Evolutionary conservation across 169 alveolate genomes (phyloP).

Genomic region (Blepharisma undulans): DNA sequence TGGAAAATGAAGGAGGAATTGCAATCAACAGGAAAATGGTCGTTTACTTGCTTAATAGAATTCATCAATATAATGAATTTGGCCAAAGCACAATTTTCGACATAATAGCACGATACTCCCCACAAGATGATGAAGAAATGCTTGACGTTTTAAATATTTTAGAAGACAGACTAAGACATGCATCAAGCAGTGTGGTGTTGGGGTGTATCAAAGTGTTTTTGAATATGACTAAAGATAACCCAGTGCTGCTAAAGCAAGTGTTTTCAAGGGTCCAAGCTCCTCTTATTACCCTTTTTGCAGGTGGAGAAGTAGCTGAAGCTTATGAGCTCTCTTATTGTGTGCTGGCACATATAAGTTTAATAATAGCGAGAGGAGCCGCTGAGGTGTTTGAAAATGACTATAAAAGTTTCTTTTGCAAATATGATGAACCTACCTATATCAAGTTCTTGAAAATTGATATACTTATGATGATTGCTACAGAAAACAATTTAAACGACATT

Average conservation of each 20-base stretch:
- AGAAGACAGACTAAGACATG: slow-evolving; percentile 94
- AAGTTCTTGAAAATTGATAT: slow-evolving; percentile 82
- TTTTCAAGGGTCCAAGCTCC: slow-evolving; percentile 82
- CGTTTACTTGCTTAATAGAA: slow-evolving; percentile 75
- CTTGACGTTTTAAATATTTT: slow-evolving; percentile 95
- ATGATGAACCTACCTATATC: slow-evolving; percentile 84
- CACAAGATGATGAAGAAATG: slow-evolving; percentile 93
- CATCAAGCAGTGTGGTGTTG: slow-evolving; percentile 93
- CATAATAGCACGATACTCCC: slow-evolving; percentile 89
- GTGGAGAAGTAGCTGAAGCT: slow-evolving; percentile 77
- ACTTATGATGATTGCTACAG: slow-evolving; percentile 76
- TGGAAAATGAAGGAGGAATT: slow-evolving; percentile 93
- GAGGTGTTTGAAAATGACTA: slow-evolving; percentile 70
- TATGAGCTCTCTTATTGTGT: slow-evolving; percentile 79
- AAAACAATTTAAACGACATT: slow-evolving; percentile 85
- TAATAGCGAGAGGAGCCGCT: slow-evolving; percentile 76
- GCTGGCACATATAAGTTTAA: slow-evolving; percentile 75
- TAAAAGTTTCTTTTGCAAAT: slow-evolving; percentile 80
- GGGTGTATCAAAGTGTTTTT: slow-evolving; percentile 90
- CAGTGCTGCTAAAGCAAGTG: slow-evolving; percentile 68
- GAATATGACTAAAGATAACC: slow-evolving; percentile 80
- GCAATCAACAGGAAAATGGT: slow-evolving; percentile 86
- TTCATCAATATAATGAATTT: slow-evolving; percentile 96
- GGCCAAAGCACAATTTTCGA: slow-evolving; percentile 94
- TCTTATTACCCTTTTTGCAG: slow-evolving; percentile 79